Evolutionary conservation across 1,139 yeast genomes (phyloP).

Genomic region (Groenewaldozyma auringiensis): DNA sequence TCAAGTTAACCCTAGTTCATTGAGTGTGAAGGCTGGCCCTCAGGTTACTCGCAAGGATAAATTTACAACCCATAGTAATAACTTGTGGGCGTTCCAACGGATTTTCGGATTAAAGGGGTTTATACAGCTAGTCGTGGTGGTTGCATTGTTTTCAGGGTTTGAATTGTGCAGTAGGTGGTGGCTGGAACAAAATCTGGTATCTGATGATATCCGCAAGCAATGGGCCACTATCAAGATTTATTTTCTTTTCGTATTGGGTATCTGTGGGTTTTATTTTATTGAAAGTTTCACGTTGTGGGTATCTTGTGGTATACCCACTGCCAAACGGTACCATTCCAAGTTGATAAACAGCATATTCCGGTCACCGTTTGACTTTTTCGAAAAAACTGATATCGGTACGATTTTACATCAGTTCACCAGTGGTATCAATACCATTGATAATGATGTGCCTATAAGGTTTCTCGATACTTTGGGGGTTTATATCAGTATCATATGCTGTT

Average conservation of each 20-base stretch:
- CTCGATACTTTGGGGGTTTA: neutral
- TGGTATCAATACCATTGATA: constrained; percentile 61
- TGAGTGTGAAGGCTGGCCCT: neutral
- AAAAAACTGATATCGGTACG: constrained; percentile 62
- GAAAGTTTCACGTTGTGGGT: constrained; percentile 1
- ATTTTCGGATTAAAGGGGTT: constrained; percentile 1
- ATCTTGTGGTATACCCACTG: constrained; percentile 3
- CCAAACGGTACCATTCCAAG: constrained; percentile 3
- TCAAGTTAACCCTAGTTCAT: neutral
- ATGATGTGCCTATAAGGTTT: constrained; percentile 37
- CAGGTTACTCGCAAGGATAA: neutral
- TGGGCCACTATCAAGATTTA: constrained; percentile 1
- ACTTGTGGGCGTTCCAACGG: neutral
- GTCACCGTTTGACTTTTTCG: constrained; percentile 63
- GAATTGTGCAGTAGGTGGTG: constrained; percentile 4
- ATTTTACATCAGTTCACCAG: constrained; percentile 64
- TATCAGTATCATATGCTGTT: neutral
- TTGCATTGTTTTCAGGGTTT: neutral
- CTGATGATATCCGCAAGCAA: neutral
- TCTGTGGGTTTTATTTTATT: neutral
- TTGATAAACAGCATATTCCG: constrained; percentile 76
- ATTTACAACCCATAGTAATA: neutral
- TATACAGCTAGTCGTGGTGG: neutral
- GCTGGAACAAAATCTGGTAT: constrained; percentile 2
- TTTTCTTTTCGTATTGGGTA: neutral